A percentile compares a stretch with the other conserved stretches of the same genome.
Evolutionary conservation across 2,329 filamentous ascomycete species (phyloP).

Genomic region (Colletotrichum camelliae): DNA sequence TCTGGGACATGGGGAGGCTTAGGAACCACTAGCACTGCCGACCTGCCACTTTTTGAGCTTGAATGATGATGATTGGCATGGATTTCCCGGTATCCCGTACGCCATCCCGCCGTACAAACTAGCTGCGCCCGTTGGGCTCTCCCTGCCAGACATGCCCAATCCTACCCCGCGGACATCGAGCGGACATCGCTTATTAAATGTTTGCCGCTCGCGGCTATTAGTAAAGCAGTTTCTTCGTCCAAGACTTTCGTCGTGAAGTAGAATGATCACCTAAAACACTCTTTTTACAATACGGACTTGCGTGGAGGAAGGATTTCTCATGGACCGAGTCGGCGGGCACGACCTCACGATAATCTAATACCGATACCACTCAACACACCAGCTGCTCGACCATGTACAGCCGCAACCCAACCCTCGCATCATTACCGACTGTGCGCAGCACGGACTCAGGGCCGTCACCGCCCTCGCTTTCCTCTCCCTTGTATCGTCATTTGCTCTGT

Average conservation of each 20-base stretch:
- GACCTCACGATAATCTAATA: neutral
- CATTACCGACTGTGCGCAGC: conserved; percentile 36
- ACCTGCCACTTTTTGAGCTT: neutral
- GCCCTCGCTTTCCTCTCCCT: conserved; percentile 40
- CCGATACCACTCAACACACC: neutral
- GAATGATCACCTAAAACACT: neutral
- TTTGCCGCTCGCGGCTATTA: neutral
- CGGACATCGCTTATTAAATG: neutral
- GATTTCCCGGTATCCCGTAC: neutral
- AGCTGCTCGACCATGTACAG: neutral
- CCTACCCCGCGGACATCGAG: neutral
- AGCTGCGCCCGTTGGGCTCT: neutral
- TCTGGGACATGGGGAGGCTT: neutral
- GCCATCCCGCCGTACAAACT: neutral
- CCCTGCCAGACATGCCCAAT: neutral
- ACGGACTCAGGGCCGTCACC: conserved; percentile 41
- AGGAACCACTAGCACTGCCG: neutral
- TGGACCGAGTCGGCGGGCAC: conserved; percentile 1
- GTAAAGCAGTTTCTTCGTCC: neutral
- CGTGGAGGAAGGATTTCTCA: neutral
- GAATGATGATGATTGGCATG: neutral
- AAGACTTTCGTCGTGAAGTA: neutral
- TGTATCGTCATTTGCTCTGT: conserved; percentile 33
- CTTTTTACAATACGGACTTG: neutral
- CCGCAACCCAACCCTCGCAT: conserved; percentile 29